These are phyloP conservation scores for Opeltia flavorubescens DNA, from an alignment of 495 filamentous ascomycete genomes.

Conservation along the genomic window DNA sequence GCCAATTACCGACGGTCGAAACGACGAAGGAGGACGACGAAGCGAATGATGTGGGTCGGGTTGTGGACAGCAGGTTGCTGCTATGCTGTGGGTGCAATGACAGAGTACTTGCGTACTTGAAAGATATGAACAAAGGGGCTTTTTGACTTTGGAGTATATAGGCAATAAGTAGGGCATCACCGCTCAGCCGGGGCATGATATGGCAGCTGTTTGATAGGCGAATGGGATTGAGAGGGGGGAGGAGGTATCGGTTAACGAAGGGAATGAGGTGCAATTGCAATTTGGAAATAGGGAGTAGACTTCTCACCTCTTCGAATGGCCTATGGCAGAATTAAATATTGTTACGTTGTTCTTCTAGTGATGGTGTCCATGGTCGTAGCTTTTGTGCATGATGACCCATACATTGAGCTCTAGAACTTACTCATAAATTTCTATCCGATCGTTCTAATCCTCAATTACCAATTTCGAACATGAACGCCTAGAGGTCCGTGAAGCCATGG, in stretches of 20 bases:
- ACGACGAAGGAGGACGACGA: conserved; percentile 26
- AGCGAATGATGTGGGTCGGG: conserved; percentile 41
- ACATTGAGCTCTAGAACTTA: too few species aligned
- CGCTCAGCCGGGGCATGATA: neutral
- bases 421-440: too few species aligned
- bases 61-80: conserved; percentile 44
- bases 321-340: too few species aligned
- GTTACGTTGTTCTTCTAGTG: too few species aligned
- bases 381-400: too few species aligned
- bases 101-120: conserved; percentile 46
- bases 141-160: neutral
- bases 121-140: neutral
- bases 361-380: too few species aligned
- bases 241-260: too few species aligned
- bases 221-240: neutral
- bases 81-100: conserved; percentile 55
- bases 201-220: neutral
- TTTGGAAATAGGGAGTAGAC: neutral
- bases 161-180: neutral
- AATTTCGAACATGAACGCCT: too few species aligned
- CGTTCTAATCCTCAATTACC: too few species aligned
- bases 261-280: neutral
- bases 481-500: too few species aligned
- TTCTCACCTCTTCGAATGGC: too few species aligned
- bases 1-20: conserved; percentile 16